A percentile compares a stretch with the other conserved stretches of the same genome.
Conservation (phyloP, 495 filamentous ascomycete genomes). For the Penicillium macrosclerotiorum region DNA sequence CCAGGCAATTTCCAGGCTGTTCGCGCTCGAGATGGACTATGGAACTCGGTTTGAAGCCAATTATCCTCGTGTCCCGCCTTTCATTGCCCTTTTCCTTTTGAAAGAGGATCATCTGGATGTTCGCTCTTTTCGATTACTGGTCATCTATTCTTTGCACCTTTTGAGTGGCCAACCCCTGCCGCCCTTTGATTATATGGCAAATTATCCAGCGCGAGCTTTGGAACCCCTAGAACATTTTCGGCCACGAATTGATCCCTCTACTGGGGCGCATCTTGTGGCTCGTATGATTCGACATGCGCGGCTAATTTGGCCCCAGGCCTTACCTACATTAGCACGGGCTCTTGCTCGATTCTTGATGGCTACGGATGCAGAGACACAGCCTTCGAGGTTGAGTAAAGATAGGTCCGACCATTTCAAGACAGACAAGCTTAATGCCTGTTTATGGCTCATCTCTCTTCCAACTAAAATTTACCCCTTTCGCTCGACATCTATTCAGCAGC, state of each 20-base stretch:
- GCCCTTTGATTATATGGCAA: not conserved
- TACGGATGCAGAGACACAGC: constrained; percentile 1
- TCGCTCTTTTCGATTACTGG: constrained; percentile 40
- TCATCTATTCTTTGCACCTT: constrained; percentile 41
- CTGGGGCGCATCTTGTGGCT: constrained; percentile 36
- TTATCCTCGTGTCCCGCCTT: constrained; percentile 37
- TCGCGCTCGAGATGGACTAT: constrained; percentile 30
- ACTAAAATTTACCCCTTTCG: constrained; percentile 47
- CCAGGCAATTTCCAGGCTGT: constrained; percentile 41
- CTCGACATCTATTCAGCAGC: constrained; percentile 49
- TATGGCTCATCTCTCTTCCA: constrained; percentile 56
- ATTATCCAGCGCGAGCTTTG: not conserved
- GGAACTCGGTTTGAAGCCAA: constrained; percentile 3
- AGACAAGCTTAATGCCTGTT: constrained; percentile 49
- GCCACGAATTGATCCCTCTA: constrained; percentile 24
- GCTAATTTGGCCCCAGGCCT: constrained; percentile 53
- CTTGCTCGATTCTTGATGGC: constrained; percentile 34
- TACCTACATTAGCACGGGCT: constrained; percentile 45
- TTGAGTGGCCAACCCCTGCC: constrained; percentile 34
- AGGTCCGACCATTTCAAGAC: constrained; percentile 26
- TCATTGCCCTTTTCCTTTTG: constrained; percentile 51
- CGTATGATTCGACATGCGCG: constrained; percentile 61
- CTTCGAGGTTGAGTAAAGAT: not conserved
- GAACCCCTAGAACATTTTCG: constrained; percentile 6
- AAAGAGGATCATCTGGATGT: constrained; percentile 40